Base-by-base conservation (phyloP, 768 basidiomycete species). In the Lanmaoa rubissima region DNA sequence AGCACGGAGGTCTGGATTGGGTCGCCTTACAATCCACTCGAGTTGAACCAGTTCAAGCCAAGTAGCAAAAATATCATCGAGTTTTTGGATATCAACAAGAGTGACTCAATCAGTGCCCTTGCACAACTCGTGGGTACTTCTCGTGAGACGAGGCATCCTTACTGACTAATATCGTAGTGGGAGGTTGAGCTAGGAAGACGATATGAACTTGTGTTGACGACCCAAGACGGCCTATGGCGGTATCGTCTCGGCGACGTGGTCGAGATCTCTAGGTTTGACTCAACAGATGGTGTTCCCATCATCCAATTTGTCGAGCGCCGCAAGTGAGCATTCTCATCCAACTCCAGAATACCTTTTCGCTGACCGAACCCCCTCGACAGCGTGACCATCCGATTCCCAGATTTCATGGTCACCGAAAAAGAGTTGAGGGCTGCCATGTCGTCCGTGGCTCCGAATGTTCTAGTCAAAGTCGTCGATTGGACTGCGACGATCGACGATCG, bases 201-300 rank as follows among this genome's bases (percentile, higher is more conserved):
- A 8, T 66, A 68, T 14, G 67, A 67, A 26, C 7, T 54, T 35
- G 55, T 67, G 21, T n/a, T 64, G 6, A 67, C 66, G 4, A 61
- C 61, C 4, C 26, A 9, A 10, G 53, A 64, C 1, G 65, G 65
- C 10, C 16, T 69, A 39, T 67, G 67, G 66, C 61, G 64, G 2
- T 65, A 66, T 50, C 54, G 61, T 26, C 55, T 68, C 4, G 61
- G 58, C 1, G 65, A 69, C 32, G 48, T 69, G 19, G 40, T 66
- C 19, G 61, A 67, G 54, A 43, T 67, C 24, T 39, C 49, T 3
- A 65, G 62, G 5, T 69, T 68, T 24, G 60, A 62, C 17, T 43
- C 65, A 1, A 45, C 19, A 7, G 54, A 63, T 38, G 66, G 64
- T n/a, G 26, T 38, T 9, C 67, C 67, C 14, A 43, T 67, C 40